These are phyloP conservation scores for Aphanomyces euteiches DNA, from an alignment of 352 stramenopile species.

Conservation along the genomic window DNA sequence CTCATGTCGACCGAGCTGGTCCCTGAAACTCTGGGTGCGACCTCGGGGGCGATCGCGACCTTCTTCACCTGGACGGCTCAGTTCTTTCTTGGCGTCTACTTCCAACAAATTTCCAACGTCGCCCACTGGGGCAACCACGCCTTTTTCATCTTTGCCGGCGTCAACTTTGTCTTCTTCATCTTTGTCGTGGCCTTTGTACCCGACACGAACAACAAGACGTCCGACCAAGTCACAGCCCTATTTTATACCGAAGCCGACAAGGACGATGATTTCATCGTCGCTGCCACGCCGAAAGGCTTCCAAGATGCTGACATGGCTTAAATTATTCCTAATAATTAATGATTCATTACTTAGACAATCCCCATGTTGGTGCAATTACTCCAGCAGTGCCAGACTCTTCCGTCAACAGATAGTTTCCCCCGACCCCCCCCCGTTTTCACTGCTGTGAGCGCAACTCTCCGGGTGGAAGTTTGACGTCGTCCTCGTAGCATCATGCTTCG, in stretches of 20 bases:
- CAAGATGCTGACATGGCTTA: too few relatives aligned
- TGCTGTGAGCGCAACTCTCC: too few relatives aligned
- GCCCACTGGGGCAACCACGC: slow-evolving; percentile 35
- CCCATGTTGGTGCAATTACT: too few relatives aligned
- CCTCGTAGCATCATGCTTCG: too few relatives aligned
- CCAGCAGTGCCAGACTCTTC: too few relatives aligned
- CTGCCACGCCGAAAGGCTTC: too few relatives aligned
- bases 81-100: slow-evolving; percentile 52
- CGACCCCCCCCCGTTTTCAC: too few relatives aligned
- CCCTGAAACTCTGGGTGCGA: slow-evolving; percentile 47
- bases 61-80: slow-evolving; percentile 54
- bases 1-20: slow-evolving; percentile 52
- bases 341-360: too few relatives aligned
- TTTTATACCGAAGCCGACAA: neutral
- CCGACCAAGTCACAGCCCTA: slow-evolving; percentile 24
- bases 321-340: too few relatives aligned
- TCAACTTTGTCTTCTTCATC: slow-evolving; percentile 38
- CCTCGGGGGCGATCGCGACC: slow-evolving; percentile 44
- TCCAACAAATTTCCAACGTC: slow-evolving; percentile 42
- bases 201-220: slow-evolving; percentile 47
- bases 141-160: slow-evolving; percentile 42
- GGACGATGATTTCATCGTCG: too few relatives aligned
- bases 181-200: slow-evolving; percentile 39
- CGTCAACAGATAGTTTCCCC: too few relatives aligned
- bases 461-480: too few relatives aligned